Conservation (phyloP, 352 stramenopile genomes). For the Globisporangium splendens region DNA sequence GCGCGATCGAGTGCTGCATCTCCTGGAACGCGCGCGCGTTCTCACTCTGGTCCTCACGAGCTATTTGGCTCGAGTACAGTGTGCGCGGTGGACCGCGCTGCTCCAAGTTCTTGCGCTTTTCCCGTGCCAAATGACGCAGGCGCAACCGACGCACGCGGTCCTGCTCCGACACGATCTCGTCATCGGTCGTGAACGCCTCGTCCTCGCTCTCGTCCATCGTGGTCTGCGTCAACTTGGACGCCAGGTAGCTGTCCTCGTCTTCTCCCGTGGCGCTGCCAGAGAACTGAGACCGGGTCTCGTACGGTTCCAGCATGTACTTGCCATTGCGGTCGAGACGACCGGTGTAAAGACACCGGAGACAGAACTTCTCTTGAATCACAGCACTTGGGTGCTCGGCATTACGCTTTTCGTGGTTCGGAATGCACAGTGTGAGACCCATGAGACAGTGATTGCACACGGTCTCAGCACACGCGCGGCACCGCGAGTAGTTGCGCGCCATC, state of each 20-base stretch:
- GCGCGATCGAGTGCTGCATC: constrained; percentile 54
- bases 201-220: constrained; percentile 17
- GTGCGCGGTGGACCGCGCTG: constrained; percentile 5
- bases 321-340: constrained; percentile 49
- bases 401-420: constrained; percentile 52
- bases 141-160: constrained; percentile 29
- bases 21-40: constrained; percentile 25
- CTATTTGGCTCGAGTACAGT: constrained; percentile 20
- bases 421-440: constrained; percentile 54
- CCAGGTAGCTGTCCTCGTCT: constrained; percentile 13
- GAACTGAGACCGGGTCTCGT: constrained; percentile 31
- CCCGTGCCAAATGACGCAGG: constrained; percentile 33
- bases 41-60: constrained; percentile 15
- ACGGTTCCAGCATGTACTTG: constrained; percentile 23
- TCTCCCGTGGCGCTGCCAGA: constrained; percentile 15
- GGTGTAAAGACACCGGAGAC: constrained; percentile 55
- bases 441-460: constrained; percentile 47
- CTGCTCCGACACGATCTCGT: constrained; percentile 10
- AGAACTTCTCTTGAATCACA: constrained; percentile 66
- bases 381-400: constrained; percentile 52
- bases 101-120: constrained; percentile 28
- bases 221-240: constrained; percentile 12
- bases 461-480: constrained; percentile 53
- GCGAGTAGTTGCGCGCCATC: constrained; percentile 34
- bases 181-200: constrained; percentile 12